A percentile compares a stretch with the other conserved stretches of the same genome.
Conservation (phyloP, 2,329 filamentous ascomycete genomes). For the Plectosphaerella cucumerina region DNA sequence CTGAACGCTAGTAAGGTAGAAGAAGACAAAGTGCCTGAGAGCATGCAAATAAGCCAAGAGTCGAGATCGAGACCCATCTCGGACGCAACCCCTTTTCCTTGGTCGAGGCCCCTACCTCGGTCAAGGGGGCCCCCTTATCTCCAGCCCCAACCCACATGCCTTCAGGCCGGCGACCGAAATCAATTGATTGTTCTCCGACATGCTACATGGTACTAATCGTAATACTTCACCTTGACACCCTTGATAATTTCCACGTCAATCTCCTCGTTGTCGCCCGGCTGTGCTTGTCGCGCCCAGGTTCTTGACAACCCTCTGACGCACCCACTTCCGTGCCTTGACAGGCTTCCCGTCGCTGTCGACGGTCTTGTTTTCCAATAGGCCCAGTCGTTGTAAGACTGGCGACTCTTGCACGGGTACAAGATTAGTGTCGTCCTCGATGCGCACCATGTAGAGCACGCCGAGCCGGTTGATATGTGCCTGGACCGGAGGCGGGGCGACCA, state of each 20-base stretch:
- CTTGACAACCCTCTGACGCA: conserved; percentile 18
- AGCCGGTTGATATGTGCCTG: conserved; percentile 33
- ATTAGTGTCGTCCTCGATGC: conserved; percentile 26
- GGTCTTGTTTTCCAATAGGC: conserved; percentile 13
- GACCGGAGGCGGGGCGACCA: conserved; percentile 26
- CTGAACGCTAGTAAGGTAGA: too few species aligned
- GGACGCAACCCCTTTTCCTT: too few species aligned
- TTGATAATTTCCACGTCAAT: conserved; percentile 11
- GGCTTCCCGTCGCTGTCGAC: conserved; percentile 14
- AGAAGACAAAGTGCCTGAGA: too few species aligned
- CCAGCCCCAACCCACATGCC: too few species aligned
- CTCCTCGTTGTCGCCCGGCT: conserved; percentile 10
- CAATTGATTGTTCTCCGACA: too few species aligned
- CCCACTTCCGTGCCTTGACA: conserved; percentile 25
- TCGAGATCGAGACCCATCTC: too few species aligned
- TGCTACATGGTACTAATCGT: conserved; percentile 4
- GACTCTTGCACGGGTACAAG: conserved; percentile 21
- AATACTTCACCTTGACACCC: conserved; percentile 11
- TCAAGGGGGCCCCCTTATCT: too few species aligned
- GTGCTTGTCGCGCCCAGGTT: conserved; percentile 11
- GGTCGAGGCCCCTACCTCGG: too few species aligned
- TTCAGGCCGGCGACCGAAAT: too few species aligned
- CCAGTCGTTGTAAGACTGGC: conserved; percentile 25
- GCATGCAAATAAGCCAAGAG: too few species aligned
- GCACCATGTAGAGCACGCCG: conserved; percentile 42